phyloP scores from a whole-genome alignment of 345 rosid genomes.

The Isatis tinctoria region DNA sequence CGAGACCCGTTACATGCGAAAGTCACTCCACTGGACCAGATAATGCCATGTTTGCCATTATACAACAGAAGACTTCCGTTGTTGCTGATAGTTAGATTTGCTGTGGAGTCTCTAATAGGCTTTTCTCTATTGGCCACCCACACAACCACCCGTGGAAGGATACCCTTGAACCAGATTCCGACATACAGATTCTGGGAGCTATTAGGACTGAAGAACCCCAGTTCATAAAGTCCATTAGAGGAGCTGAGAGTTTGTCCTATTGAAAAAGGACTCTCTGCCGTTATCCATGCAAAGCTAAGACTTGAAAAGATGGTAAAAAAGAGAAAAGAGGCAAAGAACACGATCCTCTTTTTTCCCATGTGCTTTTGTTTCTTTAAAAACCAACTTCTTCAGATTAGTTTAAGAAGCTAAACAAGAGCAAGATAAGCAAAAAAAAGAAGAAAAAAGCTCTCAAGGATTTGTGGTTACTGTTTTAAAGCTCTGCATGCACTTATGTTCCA shows the following conservation, averaged over 20 bases:
- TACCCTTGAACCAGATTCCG: slow-evolving; percentile 39
- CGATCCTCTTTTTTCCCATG: neutral
- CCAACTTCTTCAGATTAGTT: too few species aligned
- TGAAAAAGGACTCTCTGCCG: slow-evolving; percentile 10
- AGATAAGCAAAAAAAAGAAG: too few species aligned
- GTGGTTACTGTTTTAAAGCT: too few species aligned
- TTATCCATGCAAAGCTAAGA: slow-evolving; percentile 7
- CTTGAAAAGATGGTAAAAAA: neutral
- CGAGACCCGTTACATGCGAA: slow-evolving; percentile 18
- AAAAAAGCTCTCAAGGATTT: too few species aligned
- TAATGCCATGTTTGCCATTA: neutral
- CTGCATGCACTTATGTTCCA: too few species aligned
- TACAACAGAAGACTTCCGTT: slow-evolving; percentile 26
- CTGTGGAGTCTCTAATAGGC: slow-evolving; percentile 20
- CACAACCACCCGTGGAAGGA: slow-evolving; percentile 7
- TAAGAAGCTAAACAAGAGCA: too few species aligned
- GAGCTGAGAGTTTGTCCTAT: slow-evolving; percentile 24
- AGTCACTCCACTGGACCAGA: slow-evolving; percentile 23
- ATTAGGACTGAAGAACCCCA: slow-evolving; percentile 35
- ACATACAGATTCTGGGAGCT: slow-evolving; percentile 17
- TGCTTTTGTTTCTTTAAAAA: neutral
- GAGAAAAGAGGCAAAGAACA: neutral
- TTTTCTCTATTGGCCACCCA: slow-evolving; percentile 53
- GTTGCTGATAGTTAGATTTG: slow-evolving; percentile 14
- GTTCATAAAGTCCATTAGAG: neutral